Base-by-base conservation (phyloP, 2,329 filamentous ascomycete species). In the Xylariaceae sp. region DNA sequence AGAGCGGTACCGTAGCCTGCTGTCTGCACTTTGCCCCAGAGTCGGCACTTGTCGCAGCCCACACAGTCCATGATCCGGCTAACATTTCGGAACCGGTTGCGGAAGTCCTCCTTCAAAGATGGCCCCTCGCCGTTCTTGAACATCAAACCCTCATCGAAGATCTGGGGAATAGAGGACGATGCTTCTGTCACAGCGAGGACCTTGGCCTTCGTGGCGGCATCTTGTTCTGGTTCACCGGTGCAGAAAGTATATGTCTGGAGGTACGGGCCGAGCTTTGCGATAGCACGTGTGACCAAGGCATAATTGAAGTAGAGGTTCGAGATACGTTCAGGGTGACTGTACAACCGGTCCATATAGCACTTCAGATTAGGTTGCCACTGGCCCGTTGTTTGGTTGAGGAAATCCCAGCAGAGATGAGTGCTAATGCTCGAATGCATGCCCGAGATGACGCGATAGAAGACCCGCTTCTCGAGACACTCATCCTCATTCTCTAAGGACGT, bases 251-350 rank as follows among this genome's bases (percentile, higher is more conserved):
- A 97, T 63, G 84, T 80, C 64, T 88, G 80, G 8, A 97, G 81
- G 67, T 92, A 88, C 23, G 90, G 89, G 10, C 88, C 89, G 7
- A 97, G 83, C 76, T 99, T 99, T 56, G 90, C 89, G 47, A 97
- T 84, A 10, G 94, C 94, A 53, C 94, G 89, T 30, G 93, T 88
- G 47, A 99, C 82, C n/a, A 99, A 82, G 0, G 94, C 94, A 71
- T 96, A 99, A 82, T 99, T 97, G 80, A 99, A 99, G 79, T 99
- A 99, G 53, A 99, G 82, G 74, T 99, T 99, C 67, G 92, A 94
- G 70, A 99, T 89, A 62, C 93, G 89, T 67, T 99, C 94, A 0
- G 93, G 91, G 72, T 89, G 85, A 18, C 82, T 80, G 74, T 96
- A 90, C 13, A 99, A 82, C n/a, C 94, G 86, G 39, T 86, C 78